A percentile compares a stretch with the other conserved stretches of the same genome.
Evolutionary conservation across 1,284 basidiomycete genomes (phyloP).

Genomic region (Melampsora occidentalis): DNA sequence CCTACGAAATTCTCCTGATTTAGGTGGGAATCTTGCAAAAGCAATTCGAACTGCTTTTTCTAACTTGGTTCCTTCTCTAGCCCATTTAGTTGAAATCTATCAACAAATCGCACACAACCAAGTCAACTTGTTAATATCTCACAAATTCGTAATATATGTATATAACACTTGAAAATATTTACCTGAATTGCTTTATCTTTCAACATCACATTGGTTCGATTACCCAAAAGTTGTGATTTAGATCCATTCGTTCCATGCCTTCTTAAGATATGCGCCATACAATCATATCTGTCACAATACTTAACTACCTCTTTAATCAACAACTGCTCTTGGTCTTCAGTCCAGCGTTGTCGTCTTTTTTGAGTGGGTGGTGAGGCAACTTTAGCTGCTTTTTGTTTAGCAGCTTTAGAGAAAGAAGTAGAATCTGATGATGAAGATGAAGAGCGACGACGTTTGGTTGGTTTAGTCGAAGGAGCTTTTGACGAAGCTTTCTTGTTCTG

Average conservation of each 20-base stretch:
- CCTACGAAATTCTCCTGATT: background rate
- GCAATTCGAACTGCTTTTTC: background rate
- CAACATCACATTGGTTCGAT: constrained; percentile 29
- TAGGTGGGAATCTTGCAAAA: constrained; percentile 29
- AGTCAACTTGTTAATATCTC: background rate
- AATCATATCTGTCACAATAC: constrained; percentile 8
- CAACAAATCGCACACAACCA: background rate
- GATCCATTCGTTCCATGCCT: constrained; percentile 27
- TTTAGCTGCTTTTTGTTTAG: background rate
- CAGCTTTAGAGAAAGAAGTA: no score
- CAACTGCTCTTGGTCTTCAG: constrained; percentile 27
- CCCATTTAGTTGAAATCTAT: constrained; percentile 37
- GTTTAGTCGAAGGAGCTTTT: no score
- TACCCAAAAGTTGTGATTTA: constrained; percentile 9
- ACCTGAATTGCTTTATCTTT: constrained; percentile 43
- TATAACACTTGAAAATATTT: background rate
- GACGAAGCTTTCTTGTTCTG: no score
- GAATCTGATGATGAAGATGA: no score
- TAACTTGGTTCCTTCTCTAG: background rate
- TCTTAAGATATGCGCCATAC: constrained; percentile 32
- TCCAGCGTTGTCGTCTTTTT: constrained; percentile 27
- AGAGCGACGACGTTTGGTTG: no score
- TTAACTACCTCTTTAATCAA: constrained; percentile 33
- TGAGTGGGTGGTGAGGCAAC: background rate
- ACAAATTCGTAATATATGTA: no score